phyloP scores from a whole-genome alignment of 2,329 filamentous ascomycete species.

The Aspergillus pseudoviridinutans region DNA sequence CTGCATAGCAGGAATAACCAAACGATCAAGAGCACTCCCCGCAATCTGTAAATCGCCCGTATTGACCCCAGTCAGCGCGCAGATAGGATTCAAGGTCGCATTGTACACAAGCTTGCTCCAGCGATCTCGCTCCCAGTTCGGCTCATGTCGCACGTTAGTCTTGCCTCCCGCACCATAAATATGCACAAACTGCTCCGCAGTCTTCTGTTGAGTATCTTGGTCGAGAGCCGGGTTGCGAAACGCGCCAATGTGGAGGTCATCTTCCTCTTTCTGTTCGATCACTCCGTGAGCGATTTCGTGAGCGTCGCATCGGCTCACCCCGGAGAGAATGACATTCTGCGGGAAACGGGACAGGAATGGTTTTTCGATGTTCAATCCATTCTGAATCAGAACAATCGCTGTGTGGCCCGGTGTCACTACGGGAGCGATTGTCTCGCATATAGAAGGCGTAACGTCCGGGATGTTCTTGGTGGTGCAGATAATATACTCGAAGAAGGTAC shows the following conservation, averaged over 20 bases:
- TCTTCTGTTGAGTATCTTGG: background rate
- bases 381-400: constrained; percentile 56
- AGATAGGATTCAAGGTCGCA: constrained; percentile 52
- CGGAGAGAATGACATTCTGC: constrained; percentile 50
- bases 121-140: constrained; percentile 23
- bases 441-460: constrained; percentile 49
- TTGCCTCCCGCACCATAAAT: constrained; percentile 49
- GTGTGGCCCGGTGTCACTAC: constrained; percentile 51
- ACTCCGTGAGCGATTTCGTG: constrained; percentile 46
- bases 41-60: constrained; percentile 48
- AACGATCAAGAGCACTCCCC: constrained; percentile 39
- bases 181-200: constrained; percentile 40
- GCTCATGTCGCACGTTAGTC: constrained; percentile 40
- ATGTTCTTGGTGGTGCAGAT: constrained; percentile 59
- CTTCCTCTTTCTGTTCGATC: constrained; percentile 52
- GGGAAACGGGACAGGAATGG: constrained; percentile 51
- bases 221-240: constrained; percentile 32
- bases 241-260: constrained; percentile 49
- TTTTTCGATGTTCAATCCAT: constrained; percentile 61
- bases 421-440: constrained; percentile 46
- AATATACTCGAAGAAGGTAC: constrained; percentile 50
- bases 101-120: constrained; percentile 47
- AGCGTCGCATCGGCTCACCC: constrained; percentile 51
- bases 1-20: constrained; percentile 52
- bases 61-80: constrained; percentile 50